These are phyloP conservation scores for Tephrocybe sp. DNA, from an alignment of 768 basidiomycete genomes.

Conservation along the genomic window DNA sequence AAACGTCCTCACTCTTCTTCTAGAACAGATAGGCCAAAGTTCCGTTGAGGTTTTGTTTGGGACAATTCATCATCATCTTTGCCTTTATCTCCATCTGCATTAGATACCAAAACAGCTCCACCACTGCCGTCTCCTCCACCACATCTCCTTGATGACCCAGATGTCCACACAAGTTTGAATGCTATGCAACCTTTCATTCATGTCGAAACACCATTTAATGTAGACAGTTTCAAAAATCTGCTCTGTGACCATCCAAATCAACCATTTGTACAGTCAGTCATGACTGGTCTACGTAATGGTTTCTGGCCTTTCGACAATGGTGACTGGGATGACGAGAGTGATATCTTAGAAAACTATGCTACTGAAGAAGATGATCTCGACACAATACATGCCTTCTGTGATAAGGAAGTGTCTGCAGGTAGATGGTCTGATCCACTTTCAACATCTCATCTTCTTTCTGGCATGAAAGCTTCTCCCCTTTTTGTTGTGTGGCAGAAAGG, in stretches of 20 bases:
- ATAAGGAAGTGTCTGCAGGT: slow-evolving; percentile 19
- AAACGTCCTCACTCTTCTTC: background rate
- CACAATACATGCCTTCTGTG: slow-evolving; percentile 9
- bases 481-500: slow-evolving; percentile 26
- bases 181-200: background rate
- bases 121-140: slow-evolving; percentile 14
- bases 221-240: slow-evolving; percentile 2
- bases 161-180: background rate
- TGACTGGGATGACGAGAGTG: background rate
- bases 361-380: background rate
- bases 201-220: slow-evolving; percentile 6
- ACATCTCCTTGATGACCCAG: slow-evolving; percentile 10
- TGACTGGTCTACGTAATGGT: slow-evolving; percentile 1
- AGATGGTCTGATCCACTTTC: slow-evolving; percentile 17
- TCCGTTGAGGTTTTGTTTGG: slow-evolving; percentile 14
- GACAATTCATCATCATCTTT: background rate
- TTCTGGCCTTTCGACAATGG: slow-evolving; percentile 9
- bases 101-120: slow-evolving; percentile 11
- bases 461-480: slow-evolving; percentile 27
- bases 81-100: slow-evolving; percentile 10
- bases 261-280: slow-evolving; percentile 8
- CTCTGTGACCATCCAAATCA: slow-evolving; percentile 8
- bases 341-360: background rate
- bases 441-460: slow-evolving; percentile 17
- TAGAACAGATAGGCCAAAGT: background rate